Conservation (phyloP, 495 filamentous ascomycete genomes). For the Penicillium canescens region DNA sequence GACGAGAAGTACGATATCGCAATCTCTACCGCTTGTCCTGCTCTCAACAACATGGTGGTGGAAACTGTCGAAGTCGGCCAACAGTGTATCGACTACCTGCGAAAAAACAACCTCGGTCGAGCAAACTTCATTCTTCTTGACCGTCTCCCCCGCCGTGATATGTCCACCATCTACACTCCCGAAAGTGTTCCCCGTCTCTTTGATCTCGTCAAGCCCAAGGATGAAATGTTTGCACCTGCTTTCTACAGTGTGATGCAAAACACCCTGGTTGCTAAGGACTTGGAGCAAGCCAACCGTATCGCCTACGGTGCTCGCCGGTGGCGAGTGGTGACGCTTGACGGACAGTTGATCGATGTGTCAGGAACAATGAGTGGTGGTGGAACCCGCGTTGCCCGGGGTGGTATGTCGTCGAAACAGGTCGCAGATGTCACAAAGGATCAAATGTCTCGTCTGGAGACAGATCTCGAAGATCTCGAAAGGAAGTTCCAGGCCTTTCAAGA, state of each 20-base stretch:
- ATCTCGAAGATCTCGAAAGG: constrained; percentile 81
- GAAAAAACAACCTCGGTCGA: constrained; percentile 96
- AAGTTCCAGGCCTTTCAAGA: constrained; percentile 79
- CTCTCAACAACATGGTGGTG: constrained; percentile 92
- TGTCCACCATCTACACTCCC: constrained; percentile 79
- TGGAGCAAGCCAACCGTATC: constrained; percentile 92
- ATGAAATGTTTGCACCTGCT: constrained; percentile 82
- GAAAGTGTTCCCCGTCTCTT: constrained; percentile 91
- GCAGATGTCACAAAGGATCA: constrained; percentile 84
- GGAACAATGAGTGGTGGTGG: constrained; percentile 99
- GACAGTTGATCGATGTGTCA: constrained; percentile 93
- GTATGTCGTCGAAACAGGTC: constrained; percentile 93
- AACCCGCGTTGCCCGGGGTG: constrained; percentile 78
- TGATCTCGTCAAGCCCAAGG: constrained; percentile 86
- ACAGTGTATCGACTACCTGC: constrained; percentile 94
- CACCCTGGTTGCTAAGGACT: constrained; percentile 88
- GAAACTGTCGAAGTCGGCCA: constrained; percentile 93
- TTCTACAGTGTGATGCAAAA: constrained; percentile 94
- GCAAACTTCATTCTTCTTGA: constrained; percentile 96
- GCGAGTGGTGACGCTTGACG: constrained; percentile 94
- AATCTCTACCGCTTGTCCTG: constrained; percentile 91
- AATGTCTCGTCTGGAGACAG: constrained; percentile 79
- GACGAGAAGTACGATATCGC: constrained; percentile 93
- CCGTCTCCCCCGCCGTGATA: constrained; percentile 73
- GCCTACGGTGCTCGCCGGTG: constrained; percentile 90